Conservation (phyloP, 73 alveolate species). For the Blepharisma stoltei region DNA sequence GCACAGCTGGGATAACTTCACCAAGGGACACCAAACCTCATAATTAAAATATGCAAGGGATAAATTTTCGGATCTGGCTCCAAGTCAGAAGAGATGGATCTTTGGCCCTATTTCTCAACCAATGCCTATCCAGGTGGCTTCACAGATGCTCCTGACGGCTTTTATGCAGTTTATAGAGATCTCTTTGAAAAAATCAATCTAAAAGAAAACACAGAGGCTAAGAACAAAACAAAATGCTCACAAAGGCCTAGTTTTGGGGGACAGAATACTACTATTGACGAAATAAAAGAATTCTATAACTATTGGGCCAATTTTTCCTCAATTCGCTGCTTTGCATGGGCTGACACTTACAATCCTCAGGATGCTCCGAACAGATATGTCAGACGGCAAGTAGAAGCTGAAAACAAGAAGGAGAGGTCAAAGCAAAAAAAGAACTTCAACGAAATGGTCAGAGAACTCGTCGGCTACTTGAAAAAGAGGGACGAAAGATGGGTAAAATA, state of each 20-base stretch:
- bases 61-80: too few species aligned
- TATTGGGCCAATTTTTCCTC: slow-evolving; percentile 82
- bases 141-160: slow-evolving; percentile 33
- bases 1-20: too few species aligned
- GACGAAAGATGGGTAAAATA: slow-evolving; percentile 64
- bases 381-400: slow-evolving; percentile 68
- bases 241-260: slow-evolving; percentile 70
- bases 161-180: slow-evolving; percentile 69
- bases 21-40: too few species aligned
- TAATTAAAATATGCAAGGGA: too few species aligned
- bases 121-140: slow-evolving; percentile 58
- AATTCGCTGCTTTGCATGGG: slow-evolving; percentile 65
- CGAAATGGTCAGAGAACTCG: slow-evolving; percentile 58
- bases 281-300: slow-evolving; percentile 1
- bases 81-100: slow-evolving; percentile 48
- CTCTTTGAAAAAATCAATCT: slow-evolving; percentile 65
- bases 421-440: slow-evolving; percentile 70
- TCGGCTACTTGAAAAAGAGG: slow-evolving; percentile 62
- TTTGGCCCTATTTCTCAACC: slow-evolving; percentile 65
- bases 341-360: slow-evolving; percentile 72
- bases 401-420: slow-evolving; percentile 72
- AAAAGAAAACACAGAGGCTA: slow-evolving; percentile 77
- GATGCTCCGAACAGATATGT: slow-evolving; percentile 79
- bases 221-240: slow-evolving; percentile 52
- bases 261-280: slow-evolving; percentile 38